phyloP scores from a whole-genome alignment of 805 yeast species.

The Metschnikowia lunata region DNA sequence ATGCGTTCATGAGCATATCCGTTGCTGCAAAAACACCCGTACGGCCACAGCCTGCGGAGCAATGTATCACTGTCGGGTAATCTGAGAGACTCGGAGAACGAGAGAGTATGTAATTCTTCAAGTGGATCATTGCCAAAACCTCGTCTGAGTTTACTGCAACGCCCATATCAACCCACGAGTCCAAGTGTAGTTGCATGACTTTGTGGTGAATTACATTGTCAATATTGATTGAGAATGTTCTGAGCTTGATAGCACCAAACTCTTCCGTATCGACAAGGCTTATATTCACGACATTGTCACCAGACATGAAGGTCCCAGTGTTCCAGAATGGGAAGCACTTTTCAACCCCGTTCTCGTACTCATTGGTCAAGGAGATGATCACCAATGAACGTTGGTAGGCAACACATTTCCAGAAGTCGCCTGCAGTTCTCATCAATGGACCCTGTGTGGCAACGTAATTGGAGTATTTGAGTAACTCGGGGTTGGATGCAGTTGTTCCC shows the following conservation, averaged over 20 bases:
- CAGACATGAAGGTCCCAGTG: slow-evolving; percentile 46
- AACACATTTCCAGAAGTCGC: slow-evolving; percentile 83
- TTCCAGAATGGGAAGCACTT: slow-evolving; percentile 82
- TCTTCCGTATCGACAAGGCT: slow-evolving; percentile 20
- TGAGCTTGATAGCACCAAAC: slow-evolving; percentile 12
- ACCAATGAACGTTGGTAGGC: slow-evolving; percentile 59
- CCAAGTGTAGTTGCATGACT: slow-evolving; percentile 70
- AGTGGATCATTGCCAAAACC: slow-evolving; percentile 43
- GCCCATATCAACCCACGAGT: slow-evolving; percentile 83
- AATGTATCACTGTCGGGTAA: slow-evolving; percentile 52
- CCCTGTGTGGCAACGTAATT: slow-evolving; percentile 84
- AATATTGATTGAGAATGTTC: slow-evolving; percentile 16
- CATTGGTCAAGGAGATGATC: slow-evolving; percentile 71
- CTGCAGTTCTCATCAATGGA: slow-evolving; percentile 67
- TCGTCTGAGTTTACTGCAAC: slow-evolving; percentile 54
- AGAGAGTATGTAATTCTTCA: slow-evolving; percentile 22
- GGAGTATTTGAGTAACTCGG: slow-evolving; percentile 10
- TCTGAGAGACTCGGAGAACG: slow-evolving; percentile 3
- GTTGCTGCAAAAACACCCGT: slow-evolving; percentile 76
- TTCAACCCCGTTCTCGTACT: slow-evolving; percentile 68
- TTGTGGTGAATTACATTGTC: slow-evolving; percentile 27
- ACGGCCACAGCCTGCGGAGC: slow-evolving; percentile 97
- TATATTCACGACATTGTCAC: slow-evolving; percentile 23
- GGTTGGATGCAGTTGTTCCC: slow-evolving; percentile 1
- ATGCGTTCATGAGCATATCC: slow-evolving; percentile 50